Evolutionary conservation across 2,329 filamentous ascomycete genomes (phyloP), one percentile per base, ranked within the genome.

Genomic region (Stenocarpella maydis): DNA sequence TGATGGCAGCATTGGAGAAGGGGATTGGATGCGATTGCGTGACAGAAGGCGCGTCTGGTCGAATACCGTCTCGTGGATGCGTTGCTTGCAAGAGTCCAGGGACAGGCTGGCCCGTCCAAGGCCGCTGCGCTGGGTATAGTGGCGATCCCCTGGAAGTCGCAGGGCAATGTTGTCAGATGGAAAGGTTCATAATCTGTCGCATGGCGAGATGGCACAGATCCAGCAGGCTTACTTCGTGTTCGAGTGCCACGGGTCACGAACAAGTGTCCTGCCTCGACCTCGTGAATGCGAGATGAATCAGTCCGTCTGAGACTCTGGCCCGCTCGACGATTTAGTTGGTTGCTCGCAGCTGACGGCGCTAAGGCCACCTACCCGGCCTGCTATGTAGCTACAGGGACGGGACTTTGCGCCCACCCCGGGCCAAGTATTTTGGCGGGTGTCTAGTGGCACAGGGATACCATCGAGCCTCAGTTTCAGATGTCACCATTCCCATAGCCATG

Each of bases 1-100:
- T 76, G 86, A 86, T 73, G 88, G 88, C 77, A 90, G 82, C 88
- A 90, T 90, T 78, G 72, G 72, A 55, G 63, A 67, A 71, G 69
- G 61, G 53, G 65, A 67, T 65, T 45, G 45, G 61, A 50, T 28
- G 60, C 52, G 47, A 52, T 21, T 49, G 26, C 37, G 65, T 41
- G 37, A 28, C 47, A 14, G 58, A 45, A 24, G 9, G 64, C 65
- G 54, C 34, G 53, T 50, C 49, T 21, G 61, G 34, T 43, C 50
- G 37, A 41, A 41, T 64, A 63, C 52, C 65, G 72, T 73, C 70
- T 68, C 69, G 72, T 65, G 64, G 64, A 64, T 67, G 58, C 67
- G 50, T 68, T 52, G 61, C 54, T 68, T 52, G 61, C 54, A 63
- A 45, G 68, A 53, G 66, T 68, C 66, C 61, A 65, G 65, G 71